A percentile compares a stretch with the other conserved stretches of the same genome.
Evolutionary conservation across 768 basidiomycete species (phyloP).

Genomic region (Boletus bicolor): DNA sequence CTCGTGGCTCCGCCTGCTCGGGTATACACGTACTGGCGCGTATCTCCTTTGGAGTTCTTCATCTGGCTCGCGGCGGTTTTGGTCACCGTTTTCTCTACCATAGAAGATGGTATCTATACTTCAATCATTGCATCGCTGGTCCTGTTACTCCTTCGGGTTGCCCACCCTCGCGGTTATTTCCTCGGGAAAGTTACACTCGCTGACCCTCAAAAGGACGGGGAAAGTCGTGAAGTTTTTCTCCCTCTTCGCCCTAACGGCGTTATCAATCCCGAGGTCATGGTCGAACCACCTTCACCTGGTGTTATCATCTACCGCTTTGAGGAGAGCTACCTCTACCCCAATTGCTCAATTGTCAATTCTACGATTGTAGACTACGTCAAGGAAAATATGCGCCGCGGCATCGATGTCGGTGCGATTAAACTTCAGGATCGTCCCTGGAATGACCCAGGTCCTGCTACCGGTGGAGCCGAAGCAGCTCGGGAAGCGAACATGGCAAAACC

Average conservation of each 20-base stretch:
- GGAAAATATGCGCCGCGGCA: constrained; percentile 68
- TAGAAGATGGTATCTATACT: constrained; percentile 90
- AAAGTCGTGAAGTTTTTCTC: constrained; percentile 75
- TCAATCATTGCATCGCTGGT: constrained; percentile 77
- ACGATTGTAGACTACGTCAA: constrained; percentile 81
- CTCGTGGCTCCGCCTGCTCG: constrained; percentile 81
- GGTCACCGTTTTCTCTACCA: constrained; percentile 88
- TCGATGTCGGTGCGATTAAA: constrained; percentile 61
- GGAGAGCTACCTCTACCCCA: constrained; percentile 87
- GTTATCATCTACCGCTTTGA: constrained; percentile 90
- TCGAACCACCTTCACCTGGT: constrained; percentile 79
- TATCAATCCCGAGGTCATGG: constrained; percentile 65
- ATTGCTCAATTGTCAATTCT: constrained; percentile 65
- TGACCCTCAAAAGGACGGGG: constrained; percentile 33
- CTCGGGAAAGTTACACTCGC: constrained; percentile 76
- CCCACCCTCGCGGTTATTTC: constrained; percentile 87
- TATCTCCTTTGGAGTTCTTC: constrained; percentile 88
- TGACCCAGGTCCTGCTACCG: constrained; percentile 70
- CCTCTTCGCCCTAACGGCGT: constrained; percentile 64
- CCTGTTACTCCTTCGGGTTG: constrained; percentile 81
- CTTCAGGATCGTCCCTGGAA: constrained; percentile 89
- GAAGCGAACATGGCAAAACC: constrained; percentile 56
- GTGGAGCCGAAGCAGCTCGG: constrained; percentile 45
- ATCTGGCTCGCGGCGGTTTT: constrained; percentile 87
- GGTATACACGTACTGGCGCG: constrained; percentile 89